Evolutionary conservation across 2,329 filamentous ascomycete species (phyloP), one percentile per base, ranked within the genome.

Genomic region (Huntiella bhutanensis): DNA sequence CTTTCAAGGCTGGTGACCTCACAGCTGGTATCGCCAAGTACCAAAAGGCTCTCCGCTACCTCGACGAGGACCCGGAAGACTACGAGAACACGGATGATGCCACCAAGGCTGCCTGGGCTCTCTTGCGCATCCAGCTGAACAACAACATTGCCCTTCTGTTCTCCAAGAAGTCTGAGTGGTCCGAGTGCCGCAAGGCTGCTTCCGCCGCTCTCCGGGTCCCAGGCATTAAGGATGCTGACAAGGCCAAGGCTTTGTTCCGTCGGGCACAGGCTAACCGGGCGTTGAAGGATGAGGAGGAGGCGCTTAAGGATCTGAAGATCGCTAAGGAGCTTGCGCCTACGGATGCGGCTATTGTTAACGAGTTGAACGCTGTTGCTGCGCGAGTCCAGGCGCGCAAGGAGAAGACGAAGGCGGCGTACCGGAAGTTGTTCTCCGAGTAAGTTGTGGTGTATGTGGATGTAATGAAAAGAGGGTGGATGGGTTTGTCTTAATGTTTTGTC

Each of bases 391-490:
- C 80, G 49, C 73, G 80, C 51, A 71, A 76, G 51, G 81, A 82
- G 60, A 93, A 87, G 74, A 84, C 95, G 69, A 92, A 87, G 73
- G 84, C 82, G 55, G 81, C 80, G 4, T 93, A 88, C 60, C 82
- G 81, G 67, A 96, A 93, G 67, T 91, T 92, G 64, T 96, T 96
- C 59, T 61, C 67, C 36, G 16, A 19, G 13, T 34, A 40, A 22
- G 35, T 3, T 17, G 41, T 5, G 6, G 11, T 35, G 4, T 34
- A 12, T 11, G 19, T 33, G 36, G 33, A 40, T 38, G 22, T 28
- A 28, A 28, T 10, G 22, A 28, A 28, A 28, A 28, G 22, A 28
- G 22, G 22, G 22, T 28, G 22, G 22, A 6, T 28, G 22, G 22
- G 22, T 28, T 28, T 28, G 7, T 28, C 3, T 28, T 28, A 28